Conservation (phyloP, 352 stramenopile species). For the Phytophthora capsici region DNA sequence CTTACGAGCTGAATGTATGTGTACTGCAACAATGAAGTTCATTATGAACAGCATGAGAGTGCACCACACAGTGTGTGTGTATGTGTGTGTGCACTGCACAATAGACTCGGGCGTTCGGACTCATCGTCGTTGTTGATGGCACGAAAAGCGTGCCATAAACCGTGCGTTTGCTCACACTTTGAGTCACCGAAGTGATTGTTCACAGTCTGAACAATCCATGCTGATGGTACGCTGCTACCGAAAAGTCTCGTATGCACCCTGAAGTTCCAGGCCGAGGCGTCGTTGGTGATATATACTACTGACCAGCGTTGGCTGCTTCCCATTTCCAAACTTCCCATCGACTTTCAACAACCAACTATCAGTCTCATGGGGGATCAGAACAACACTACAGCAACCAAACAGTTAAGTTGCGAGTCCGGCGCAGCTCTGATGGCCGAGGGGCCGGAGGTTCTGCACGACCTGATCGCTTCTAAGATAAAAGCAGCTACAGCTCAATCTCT, state of each 20-base stretch:
- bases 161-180: background rate
- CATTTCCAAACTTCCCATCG: conserved; percentile 22
- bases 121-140: conserved; percentile 5
- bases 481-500: conserved; percentile 28
- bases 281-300: background rate
- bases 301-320: background rate
- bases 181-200: too few relatives aligned
- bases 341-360: conserved; percentile 1
- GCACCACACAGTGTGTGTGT: too few relatives aligned
- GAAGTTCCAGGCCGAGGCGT: background rate
- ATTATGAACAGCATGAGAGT: too few relatives aligned
- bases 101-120: background rate
- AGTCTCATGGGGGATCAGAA: conserved; percentile 7
- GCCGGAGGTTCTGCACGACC: conserved; percentile 33
- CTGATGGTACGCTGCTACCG: conserved; percentile 11
- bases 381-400: conserved; percentile 8
- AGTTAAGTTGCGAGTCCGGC: conserved; percentile 20
- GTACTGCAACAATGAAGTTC: too few relatives aligned
- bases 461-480: conserved; percentile 29
- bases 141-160: conserved; percentile 2
- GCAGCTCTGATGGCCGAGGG: conserved; percentile 28
- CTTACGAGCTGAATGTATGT: too few relatives aligned
- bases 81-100: too few relatives aligned
- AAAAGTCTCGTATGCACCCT: conserved; percentile 15
- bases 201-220: conserved; percentile 20